Base-by-base conservation (phyloP, 176 grass and related monocot species). In the Zoysia japonica region DNA sequence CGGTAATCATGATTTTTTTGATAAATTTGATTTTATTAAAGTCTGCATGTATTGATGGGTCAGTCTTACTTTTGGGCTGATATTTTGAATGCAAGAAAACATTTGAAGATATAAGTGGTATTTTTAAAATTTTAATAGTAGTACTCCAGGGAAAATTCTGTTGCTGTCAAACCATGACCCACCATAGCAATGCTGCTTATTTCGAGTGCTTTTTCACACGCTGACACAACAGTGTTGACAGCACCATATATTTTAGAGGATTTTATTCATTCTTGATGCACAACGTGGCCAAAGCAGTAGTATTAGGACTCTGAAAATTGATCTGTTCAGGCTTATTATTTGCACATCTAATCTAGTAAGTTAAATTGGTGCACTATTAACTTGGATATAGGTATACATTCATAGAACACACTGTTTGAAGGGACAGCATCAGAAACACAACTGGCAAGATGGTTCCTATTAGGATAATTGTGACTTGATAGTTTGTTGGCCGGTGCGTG, bases 271-370 rank as follows among this genome's bases (percentile, higher is more conserved):
- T 68, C 43, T 77, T 37, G 43, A 45, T 11, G 5, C 5, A 7
- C 16, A n/a, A 3, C 3, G 0, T 78, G 43, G 57, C 36, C 4
- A 6, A 68, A n/a, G 19, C 42, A 61, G 36, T 39, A 43, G 10
- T 0, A 20, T 19, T 37, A 5, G 38, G 12, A 47, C 13, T 36
- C 2, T 14, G 5, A 19, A 50, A 70, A 72, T 60, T 12, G n/a
- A 6, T 56, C 12, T 71, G 42, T 20, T 72, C 46, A 71, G 50
- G 1, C 43, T n/a, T 77, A 39, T 6, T 75, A 36, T 78, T 43
- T 77, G 59, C 13, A 7, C 42, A 66, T 77, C 28, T 72, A 55
- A 76, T 20, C 17, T 57, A 9, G 17, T 55, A 51, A 71, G 37
- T 2, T 66, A 51, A 70, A 64, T 6, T 57, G 48, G 28, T n/a